Evolutionary conservation across 345 rosid species (phyloP).

Genomic region (Populus tremula): DNA sequence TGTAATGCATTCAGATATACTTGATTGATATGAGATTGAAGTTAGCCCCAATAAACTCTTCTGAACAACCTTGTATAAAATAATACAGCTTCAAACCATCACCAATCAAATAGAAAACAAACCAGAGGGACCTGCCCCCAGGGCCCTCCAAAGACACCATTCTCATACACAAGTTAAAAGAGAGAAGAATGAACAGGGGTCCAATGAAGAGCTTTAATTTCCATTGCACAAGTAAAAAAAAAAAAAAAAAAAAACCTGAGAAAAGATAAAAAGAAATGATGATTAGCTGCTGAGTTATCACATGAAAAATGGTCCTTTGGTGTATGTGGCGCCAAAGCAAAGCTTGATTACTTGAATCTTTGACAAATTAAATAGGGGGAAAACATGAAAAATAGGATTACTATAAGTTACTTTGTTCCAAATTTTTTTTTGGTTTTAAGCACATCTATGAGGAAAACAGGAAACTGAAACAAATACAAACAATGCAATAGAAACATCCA

Average conservation of each 20-base stretch:
- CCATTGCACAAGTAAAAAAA: neutral
- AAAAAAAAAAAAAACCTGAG: neutral
- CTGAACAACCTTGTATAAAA: neutral
- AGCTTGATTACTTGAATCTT: neutral
- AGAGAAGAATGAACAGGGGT: neutral
- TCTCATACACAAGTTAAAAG: neutral
- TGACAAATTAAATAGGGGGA: neutral
- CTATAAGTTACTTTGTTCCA: neutral
- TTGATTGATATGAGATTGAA: neutral
- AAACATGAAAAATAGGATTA: neutral
- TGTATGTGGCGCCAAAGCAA: neutral
- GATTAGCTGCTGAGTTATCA: neutral
- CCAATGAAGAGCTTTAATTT: neutral
- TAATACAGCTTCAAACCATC: neutral
- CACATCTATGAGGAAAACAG: neutral
- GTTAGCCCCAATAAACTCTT: neutral
- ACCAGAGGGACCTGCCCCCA: neutral
- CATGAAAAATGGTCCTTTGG: neutral
- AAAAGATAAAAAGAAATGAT: neutral
- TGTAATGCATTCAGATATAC: neutral
- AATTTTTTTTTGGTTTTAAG: neutral
- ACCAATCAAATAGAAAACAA: neutral
- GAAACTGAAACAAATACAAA: neutral
- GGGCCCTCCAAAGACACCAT: neutral
- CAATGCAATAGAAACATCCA: neutral